Base-by-base conservation (phyloP, 805 yeast genomes). In the Starmerella roubikii region DNA sequence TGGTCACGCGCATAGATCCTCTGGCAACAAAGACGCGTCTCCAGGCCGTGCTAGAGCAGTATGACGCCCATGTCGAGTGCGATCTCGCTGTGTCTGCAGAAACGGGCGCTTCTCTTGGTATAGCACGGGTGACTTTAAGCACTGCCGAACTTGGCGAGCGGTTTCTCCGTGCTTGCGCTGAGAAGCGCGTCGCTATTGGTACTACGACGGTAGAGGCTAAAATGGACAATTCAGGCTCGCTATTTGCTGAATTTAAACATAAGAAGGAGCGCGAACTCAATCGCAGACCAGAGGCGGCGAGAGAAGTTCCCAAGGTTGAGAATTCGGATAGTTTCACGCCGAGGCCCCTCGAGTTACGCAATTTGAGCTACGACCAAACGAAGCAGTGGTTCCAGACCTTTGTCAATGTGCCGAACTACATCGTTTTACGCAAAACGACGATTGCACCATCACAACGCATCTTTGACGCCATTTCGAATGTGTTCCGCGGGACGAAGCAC, bases 41-140 rank as follows among this genome's bases (percentile, higher is more conserved):
- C 11, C 10, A 16, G n/a, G 44, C 34, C 17, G 35, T 31, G 3
- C 18, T 42, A 12, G 16, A 21, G 12, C 10, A 13, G 27, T 35
- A 26, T 13, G 48, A 41, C 9, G n/a, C 20, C 13, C 30, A 41
- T 2, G 27, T 28, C 22, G 32, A 28, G 18, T 39, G 46, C 31
- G 28, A 34, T n/a, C 16, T 45, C 20, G 31, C 22, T 2, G 16
- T 31, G 3, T 42, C 48, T 10, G 28, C 20, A 16, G 6, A 19
- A 2, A 42, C 48, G 15, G 45, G 45, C 24, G 44, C 41, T 19
- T 42, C 48, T 13, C 40, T 45, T 6, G 48, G 48, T 13, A 22
- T 39, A 5, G 46, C 39, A 19, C 34, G 37, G 26, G 46, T 31
- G 5, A 27, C 26, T 11, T 45, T 38, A n/a, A 35, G 9, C 11